Base-by-base conservation (phyloP, 345 rosid species). In the Gossypium rotundifolium region DNA sequence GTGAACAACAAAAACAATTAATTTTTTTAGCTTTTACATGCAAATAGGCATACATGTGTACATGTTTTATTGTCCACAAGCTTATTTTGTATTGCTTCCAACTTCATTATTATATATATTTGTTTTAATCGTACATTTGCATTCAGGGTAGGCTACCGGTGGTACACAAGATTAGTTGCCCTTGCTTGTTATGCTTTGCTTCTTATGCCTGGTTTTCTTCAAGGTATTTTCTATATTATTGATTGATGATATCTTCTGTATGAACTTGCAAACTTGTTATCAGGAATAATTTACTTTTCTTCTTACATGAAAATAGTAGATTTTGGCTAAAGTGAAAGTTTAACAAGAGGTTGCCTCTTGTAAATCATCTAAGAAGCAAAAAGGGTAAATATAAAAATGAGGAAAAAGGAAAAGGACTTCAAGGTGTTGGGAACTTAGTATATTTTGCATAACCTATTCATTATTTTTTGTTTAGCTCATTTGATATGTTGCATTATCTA, bases 71-170 rank as follows among this genome's bases (percentile, higher is more conserved):
- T 23, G 44, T 68, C 58, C 72, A 49, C 51, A 33, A 69, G 52
- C 45, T 52, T 70, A 40, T 44, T 59, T 23, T 23, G 6, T 22
- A 7, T 20, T 58, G 0, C 3, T 38, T 38, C 9, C 42, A 22
- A 33, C 49, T 65, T 53, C 4, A n/a, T 22, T 64, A 11, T 51
- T 23, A 7, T 4, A 42, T 46, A 27, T 60, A 2, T 40, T 33
- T 52, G 16, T 69, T 68, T 42, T 12, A 81, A 82, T 73, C 58
- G 46, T 64, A 68, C 73, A 70, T 81, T 78, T 83, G 74, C 10
- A 77, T 90, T 78, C 98, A 95, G 98, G 98, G 80, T 95, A 88
- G 99, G 98, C 78, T 95, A 89, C 62, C 91, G 88, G 73, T 92
- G 97, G 95, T 85, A 92, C 11, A 61, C 86, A 79, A 89, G 89